Evolutionary conservation across 495 filamentous ascomycete species (phyloP).

Genomic region (Coniosporium apollinis): DNA sequence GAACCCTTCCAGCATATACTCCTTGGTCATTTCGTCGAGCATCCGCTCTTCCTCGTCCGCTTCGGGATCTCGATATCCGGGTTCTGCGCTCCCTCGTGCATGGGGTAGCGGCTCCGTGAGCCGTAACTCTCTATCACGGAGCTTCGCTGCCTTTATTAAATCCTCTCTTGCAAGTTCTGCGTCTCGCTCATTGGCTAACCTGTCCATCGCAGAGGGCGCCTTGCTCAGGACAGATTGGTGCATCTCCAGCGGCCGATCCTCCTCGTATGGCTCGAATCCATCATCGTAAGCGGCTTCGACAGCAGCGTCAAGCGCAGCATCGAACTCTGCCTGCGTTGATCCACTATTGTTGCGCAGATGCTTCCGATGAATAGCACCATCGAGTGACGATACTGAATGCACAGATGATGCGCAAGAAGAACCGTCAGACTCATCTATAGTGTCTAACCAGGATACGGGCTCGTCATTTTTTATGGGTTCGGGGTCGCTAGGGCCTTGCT

Average conservation of each 20-base stretch:
- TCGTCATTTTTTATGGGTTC: conserved; percentile 48
- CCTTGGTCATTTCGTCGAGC: conserved; percentile 81
- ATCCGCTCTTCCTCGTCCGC: conserved; percentile 85
- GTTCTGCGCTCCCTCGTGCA: conserved; percentile 11
- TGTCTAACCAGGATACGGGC: conserved; percentile 86
- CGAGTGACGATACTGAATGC: conserved; percentile 58
- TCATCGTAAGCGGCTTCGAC: conserved; percentile 95
- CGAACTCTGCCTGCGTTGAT: conserved; percentile 80
- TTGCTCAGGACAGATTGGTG: neutral
- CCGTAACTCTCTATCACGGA: conserved; percentile 34
- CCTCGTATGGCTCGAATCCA: conserved; percentile 61
- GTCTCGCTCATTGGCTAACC: neutral
- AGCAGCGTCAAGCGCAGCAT: conserved; percentile 86
- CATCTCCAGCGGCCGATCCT: conserved; percentile 13
- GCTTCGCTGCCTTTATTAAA: conserved; percentile 36
- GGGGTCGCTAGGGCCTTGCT: conserved; percentile 15
- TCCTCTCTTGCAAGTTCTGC: conserved; percentile 35
- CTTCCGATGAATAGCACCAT: conserved; percentile 43
- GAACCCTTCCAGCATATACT: conserved; percentile 77
- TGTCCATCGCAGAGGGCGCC: too few species aligned
- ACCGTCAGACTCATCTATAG: conserved; percentile 85
- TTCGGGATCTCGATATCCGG: conserved; percentile 22
- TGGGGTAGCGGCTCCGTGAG: neutral
- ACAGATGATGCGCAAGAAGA: conserved; percentile 61
- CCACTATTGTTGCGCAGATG: conserved; percentile 50